Evolutionary conservation across 192 early-diverging fungal species (phyloP).

Genomic region (Paraglomus brasilianum): DNA sequence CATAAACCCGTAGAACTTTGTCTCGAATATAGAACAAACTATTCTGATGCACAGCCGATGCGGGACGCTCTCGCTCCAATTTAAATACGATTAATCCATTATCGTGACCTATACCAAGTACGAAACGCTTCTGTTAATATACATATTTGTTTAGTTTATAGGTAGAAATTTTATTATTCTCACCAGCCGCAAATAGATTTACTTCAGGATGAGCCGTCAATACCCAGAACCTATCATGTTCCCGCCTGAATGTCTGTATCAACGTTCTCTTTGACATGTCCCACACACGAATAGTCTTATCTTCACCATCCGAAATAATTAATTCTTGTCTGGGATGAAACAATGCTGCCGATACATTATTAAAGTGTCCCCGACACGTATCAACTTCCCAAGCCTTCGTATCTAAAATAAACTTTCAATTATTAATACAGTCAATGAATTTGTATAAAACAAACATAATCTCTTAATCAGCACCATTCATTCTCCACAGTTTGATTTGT

Average conservation of each 20-base stretch:
- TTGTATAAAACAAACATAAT: not conserved
- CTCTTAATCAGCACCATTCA: slow-evolving; percentile 71
- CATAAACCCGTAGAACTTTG: slow-evolving; percentile 79
- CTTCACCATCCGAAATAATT: slow-evolving; percentile 91
- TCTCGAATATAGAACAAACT: slow-evolving; percentile 88
- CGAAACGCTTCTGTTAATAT: not conserved
- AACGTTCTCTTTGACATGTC: slow-evolving; percentile 94
- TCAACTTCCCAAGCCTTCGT: slow-evolving; percentile 99
- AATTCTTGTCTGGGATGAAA: slow-evolving; percentile 98
- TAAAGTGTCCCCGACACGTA: slow-evolving; percentile 97
- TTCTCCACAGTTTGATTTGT: slow-evolving; percentile 97
- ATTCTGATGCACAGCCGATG: slow-evolving; percentile 80
- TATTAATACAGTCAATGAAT: not conserved
- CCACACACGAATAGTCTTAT: slow-evolving; percentile 98
- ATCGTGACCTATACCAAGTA: slow-evolving; percentile 75
- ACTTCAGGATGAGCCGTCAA: slow-evolving; percentile 94
- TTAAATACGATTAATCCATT: slow-evolving; percentile 98
- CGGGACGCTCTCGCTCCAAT: slow-evolving; percentile 95
- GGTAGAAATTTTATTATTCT: not conserved
- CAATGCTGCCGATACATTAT: slow-evolving; percentile 90
- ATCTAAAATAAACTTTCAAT: slow-evolving; percentile 51
- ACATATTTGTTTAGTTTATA: not conserved
- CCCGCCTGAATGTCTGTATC: slow-evolving; percentile 94
- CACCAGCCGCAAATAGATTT: slow-evolving; percentile 97
- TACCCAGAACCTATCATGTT: slow-evolving; percentile 96